Evolutionary conservation across 371 early-diverging fungal genomes (phyloP), one percentile per base, ranked within the genome.

Genomic region (Mucor indicus): DNA sequence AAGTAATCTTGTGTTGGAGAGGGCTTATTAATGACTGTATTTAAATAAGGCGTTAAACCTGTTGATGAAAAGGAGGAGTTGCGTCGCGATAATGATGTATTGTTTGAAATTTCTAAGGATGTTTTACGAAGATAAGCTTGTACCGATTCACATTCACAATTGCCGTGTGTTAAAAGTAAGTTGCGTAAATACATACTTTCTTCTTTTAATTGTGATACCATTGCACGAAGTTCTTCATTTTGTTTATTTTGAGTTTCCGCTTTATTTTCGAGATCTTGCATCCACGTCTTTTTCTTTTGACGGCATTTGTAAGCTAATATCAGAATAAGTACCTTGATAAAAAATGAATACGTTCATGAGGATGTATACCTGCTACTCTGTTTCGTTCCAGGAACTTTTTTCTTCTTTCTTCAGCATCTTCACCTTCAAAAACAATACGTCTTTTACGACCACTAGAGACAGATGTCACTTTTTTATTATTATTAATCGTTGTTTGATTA

Each of bases 211-310:
- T 73, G 66, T 5, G 62, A 57, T 1, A 85, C 79, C 7, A 73
- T 57, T 24, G 64, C 69, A 38, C 74, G 73, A 25, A 91, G 69
- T n/a, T 81, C 66, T 31, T 77, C 71, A 65, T 91, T 91, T 45
- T 70, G 72, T 24, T 64, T 53, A 1, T 76, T 69, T 11, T 72
- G 66, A 23, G 75, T 77, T 7, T 79, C 78, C 11, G 79, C 72
- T 29, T 71, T 72, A 7, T 60, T 69, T 62, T 88, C 83, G 4
- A 91, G 72, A 29, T 85, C 83, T 54, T 83, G 69, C 48, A 86
- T 62, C 85, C 84, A 85, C 50, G 54, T 43, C 62, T 89, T 86
- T 66, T 88, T 89, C 71, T 87, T 89, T 62, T 87, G 89, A 36
- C 92, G 72, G 55, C 90, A 91, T 58, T 86, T 85, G 23, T 78